Evolutionary conservation across 305 asterid genomes (phyloP).

Genomic region (Fraxinus ornus): DNA sequence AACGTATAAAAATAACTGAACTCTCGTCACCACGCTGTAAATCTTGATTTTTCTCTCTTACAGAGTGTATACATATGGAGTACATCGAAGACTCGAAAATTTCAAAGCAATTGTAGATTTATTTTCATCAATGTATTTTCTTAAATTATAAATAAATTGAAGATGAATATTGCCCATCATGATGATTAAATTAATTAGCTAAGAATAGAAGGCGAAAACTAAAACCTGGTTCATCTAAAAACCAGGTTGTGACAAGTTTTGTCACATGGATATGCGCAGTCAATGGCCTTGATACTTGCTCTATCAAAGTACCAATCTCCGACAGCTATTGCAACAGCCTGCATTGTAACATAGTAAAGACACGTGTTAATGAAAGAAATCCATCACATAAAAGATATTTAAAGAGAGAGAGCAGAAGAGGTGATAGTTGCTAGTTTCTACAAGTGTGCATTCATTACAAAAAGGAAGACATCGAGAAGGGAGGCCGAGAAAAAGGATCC

Average conservation of each 20-base stretch:
- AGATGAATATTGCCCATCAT: slow-evolving; percentile 33
- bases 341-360: slow-evolving; percentile 37
- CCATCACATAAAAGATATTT: slow-evolving; percentile 20
- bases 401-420: slow-evolving; percentile 19
- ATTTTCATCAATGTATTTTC: slow-evolving; percentile 29
- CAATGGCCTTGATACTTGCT: slow-evolving; percentile 47
- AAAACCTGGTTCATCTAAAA: slow-evolving; percentile 38
- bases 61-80: neutral
- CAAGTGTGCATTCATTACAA: neutral
- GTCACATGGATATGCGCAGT: slow-evolving; percentile 95
- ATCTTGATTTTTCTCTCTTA: slow-evolving; percentile 1
- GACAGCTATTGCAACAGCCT: slow-evolving; percentile 78
- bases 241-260: slow-evolving; percentile 80
- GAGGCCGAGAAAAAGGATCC: neutral
- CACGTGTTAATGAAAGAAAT: slow-evolving; percentile 25
- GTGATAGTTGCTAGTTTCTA: neutral
- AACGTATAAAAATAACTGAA: neutral
- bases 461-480: neutral
- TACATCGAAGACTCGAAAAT: slow-evolving; percentile 10
- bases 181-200: slow-evolving; percentile 22
- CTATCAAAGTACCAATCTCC: slow-evolving; percentile 90
- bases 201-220: neutral
- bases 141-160: slow-evolving; percentile 20
- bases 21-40: neutral
- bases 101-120: slow-evolving; percentile 16